Percentiles rank a stretch among this genome's conserved stretches.
These are phyloP conservation scores for Nakaseomyces uthaithaninus DNA, from an alignment of 1,139 yeast genomes.

Conservation along the genomic window DNA sequence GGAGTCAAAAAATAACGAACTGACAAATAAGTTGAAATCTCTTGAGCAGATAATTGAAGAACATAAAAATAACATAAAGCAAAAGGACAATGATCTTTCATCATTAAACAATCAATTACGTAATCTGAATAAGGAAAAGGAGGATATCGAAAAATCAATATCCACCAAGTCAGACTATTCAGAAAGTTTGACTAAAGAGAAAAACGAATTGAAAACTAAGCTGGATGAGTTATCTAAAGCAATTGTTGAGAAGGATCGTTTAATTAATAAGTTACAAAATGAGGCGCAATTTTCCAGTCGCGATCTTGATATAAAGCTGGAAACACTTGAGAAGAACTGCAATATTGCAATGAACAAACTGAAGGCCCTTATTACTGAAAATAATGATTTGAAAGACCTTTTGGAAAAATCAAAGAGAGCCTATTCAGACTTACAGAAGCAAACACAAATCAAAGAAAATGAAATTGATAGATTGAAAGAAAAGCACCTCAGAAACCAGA, in stretches of 20 bases:
- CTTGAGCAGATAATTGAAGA: conserved; percentile 19
- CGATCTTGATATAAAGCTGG: conserved; percentile 33
- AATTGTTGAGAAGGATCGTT: conserved; percentile 10
- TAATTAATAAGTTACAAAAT: conserved; percentile 31
- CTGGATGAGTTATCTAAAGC: conserved; percentile 12
- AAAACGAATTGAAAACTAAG: conserved; percentile 9
- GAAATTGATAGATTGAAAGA: conserved; percentile 32
- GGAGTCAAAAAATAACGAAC: conserved; percentile 27
- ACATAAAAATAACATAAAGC: conserved; percentile 12
- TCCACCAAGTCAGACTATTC: neutral
- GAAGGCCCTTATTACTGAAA: conserved; percentile 41
- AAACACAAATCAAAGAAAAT: conserved; percentile 32
- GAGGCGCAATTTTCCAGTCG: conserved; percentile 30
- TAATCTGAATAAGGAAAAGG: neutral
- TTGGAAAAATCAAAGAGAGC: conserved; percentile 23
- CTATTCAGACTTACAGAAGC: conserved; percentile 29
- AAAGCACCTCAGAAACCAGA: conserved; percentile 24
- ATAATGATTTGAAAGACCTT: conserved; percentile 9
- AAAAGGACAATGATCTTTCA: conserved; percentile 2
- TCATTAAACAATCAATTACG: neutral
- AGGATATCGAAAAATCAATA: neutral
- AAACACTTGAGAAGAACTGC: conserved; percentile 28
- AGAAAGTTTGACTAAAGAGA: neutral
- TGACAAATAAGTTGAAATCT: conserved; percentile 24
- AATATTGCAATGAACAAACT: conserved; percentile 34